Evolutionary conservation across 129 eudicot species (phyloP), one percentile per base, ranked within the genome.

Genomic region (Glebionis coronaria): DNA sequence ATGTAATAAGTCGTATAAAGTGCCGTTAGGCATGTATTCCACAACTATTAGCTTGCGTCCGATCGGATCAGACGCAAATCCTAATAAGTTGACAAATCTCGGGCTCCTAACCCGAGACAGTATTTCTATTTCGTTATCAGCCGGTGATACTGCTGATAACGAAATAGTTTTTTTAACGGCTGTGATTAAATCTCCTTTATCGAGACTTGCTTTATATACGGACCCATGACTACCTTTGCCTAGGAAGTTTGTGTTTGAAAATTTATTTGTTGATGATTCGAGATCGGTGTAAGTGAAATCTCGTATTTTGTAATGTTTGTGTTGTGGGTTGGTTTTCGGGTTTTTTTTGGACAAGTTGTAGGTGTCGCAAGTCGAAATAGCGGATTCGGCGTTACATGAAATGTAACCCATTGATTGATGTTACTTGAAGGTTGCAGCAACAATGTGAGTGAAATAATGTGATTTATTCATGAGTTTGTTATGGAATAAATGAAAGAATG

Each of bases 171-270:
- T 31, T 31, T 31, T 91, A 0, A 87, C 96, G 19, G 98, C 98
- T 56, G 83, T 91, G 35, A 73, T 63, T 67, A 81, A 79, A 5
- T 42, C 42, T 25, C 70, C 76, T 14, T 47, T 55, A 72, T 74
- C 60, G 52, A 92, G 82, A 23, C 61, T 16, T 5, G 91, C 95
- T 62, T 49, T 83, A 71, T 82, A 92, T 10, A 92, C 96, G 12
- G 78, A 67, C 65, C 95, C 96, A 46, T 92, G 95, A 45, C 96
- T 88, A 60, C 98, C 98, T 75, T 84, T 92, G 0, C 98, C 98
- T 50, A 92, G 84, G 58, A 88, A 82, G 35, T 78, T 77, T 3
- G 56, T 5, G 1, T 79, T 29, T 0, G 98, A 83, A 80, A 92
- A 91, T 52, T 72, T 80, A 51, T 78, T 46, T n/a, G 98, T 92